Evolutionary conservation across 2,329 filamentous ascomycete species (phyloP).

Genomic region (Raffaelea albimanens): DNA sequence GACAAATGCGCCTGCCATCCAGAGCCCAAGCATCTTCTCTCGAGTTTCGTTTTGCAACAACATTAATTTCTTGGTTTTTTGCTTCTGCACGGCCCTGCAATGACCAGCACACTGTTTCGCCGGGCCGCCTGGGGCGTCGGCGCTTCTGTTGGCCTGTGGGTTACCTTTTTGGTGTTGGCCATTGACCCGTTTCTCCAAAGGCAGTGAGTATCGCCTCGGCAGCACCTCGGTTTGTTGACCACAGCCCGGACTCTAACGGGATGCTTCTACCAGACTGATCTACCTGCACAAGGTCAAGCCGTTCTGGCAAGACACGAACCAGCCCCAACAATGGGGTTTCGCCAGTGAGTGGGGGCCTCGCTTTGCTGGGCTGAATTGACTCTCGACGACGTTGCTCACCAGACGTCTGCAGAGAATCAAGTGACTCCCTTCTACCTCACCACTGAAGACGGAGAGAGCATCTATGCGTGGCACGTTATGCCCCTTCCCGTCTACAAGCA

Average conservation of each 20-base stretch:
- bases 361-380: no score
- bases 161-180: constrained; percentile 53
- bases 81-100: neutral
- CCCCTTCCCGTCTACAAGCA: constrained; percentile 67
- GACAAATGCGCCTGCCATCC: no score
- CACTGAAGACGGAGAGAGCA: constrained; percentile 64
- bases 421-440: constrained; percentile 74
- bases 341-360: constrained; percentile 46
- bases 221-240: no score
- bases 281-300: constrained; percentile 74
- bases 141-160: constrained; percentile 55
- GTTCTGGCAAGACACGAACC: constrained; percentile 62
- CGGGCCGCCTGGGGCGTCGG: constrained; percentile 45
- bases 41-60: neutral
- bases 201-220: constrained; percentile 47
- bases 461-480: constrained; percentile 88
- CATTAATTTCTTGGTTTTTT: no score
- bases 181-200: constrained; percentile 66
- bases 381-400: neutral
- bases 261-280: constrained; percentile 50
- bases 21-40: neutral
- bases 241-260: no score
- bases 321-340: constrained; percentile 79
- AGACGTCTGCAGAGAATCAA: constrained; percentile 76
- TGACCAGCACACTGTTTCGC: constrained; percentile 3